Evolutionary conservation across 1,284 basidiomycete genomes (phyloP), one percentile per base, ranked within the genome.

Genomic region (Peniophora sp.): DNA sequence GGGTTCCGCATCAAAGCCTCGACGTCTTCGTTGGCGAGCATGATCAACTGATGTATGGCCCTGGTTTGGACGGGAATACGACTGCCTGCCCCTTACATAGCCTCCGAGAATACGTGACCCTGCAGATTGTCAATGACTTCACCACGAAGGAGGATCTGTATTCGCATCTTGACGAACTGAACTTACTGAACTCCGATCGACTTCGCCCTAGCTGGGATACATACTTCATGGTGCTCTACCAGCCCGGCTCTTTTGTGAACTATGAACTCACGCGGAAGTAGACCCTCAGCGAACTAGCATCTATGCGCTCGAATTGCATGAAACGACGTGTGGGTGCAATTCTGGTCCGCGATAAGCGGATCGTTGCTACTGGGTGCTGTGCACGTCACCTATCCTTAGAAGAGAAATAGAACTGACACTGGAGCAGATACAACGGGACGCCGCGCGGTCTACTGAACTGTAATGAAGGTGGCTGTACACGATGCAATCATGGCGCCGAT

Each of bases 261-360:
- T 18, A 12, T 17, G 37, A 24, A 46, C n/a, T n/a, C 43, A 42
- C 58, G 35, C 32, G 24, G 32, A 24, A 47, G 9, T 36, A 88
- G 88, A 92, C 86, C 2, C 75, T 97, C 39, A 93, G 94, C 6
- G 85, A 87, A 12, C 77, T 97, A 42, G 93, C 93, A 3, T 92
- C 86, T 6, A 84, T 83, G 58, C 77, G 88, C 39, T 92, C 85
- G n/a, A 98, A 93, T 64, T 98, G 88, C 66, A 98, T 98, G 96
- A 99, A 99, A 64, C 83, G 97, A 3, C 81, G 97, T 1, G 95
- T 98, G 0, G 95, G 95, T 12, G 94, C 93, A 0, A 83, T 98
- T 15, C 74, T 98, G 37, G 93, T 97, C 24, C 79, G 90, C 3
- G 82, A 90, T 54, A 85, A 90, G 57, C 78, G 95, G 23, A 89